Evolutionary conservation across 805 yeast species (phyloP).

Genomic region (Millerago galiae): DNA sequence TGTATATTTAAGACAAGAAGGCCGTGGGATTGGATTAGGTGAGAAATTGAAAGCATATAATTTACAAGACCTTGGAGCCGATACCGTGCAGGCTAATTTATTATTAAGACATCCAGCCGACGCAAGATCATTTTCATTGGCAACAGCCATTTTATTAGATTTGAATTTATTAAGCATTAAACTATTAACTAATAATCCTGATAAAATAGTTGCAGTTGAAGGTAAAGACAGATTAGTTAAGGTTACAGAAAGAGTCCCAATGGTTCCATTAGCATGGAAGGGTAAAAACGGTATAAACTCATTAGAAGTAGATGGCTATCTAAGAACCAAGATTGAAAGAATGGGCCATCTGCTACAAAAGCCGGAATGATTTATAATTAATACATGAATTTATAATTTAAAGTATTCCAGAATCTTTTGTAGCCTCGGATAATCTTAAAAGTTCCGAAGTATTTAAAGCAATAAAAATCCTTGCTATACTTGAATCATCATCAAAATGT

Average conservation of each 20-base stretch:
- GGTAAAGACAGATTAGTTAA: conserved; percentile 68
- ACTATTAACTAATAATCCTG: conserved; percentile 91
- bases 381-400: neutral
- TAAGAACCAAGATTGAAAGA: conserved; percentile 88
- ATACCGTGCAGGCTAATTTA: conserved; percentile 93
- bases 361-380: conserved; percentile 20
- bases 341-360: conserved; percentile 88
- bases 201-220: conserved; percentile 90
- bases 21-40: conserved; percentile 97
- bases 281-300: conserved; percentile 53
- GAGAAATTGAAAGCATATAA: conserved; percentile 96
- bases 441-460: too few relatives aligned
- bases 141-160: conserved; percentile 87
- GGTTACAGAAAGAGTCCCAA: conserved; percentile 88
- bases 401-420: neutral
- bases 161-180: conserved; percentile 67
- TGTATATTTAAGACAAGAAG: conserved; percentile 94
- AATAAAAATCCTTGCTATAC: neutral
- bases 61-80: conserved; percentile 96
- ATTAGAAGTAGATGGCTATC: conserved; percentile 85
- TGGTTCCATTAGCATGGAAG: conserved; percentile 93
- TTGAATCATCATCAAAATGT: conserved; percentile 30
- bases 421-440: too few relatives aligned
- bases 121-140: conserved; percentile 88
- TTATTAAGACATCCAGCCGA: conserved; percentile 95